Base-by-base conservation (phyloP, 805 yeast genomes). In the Kurtzmaniella fragi region DNA sequence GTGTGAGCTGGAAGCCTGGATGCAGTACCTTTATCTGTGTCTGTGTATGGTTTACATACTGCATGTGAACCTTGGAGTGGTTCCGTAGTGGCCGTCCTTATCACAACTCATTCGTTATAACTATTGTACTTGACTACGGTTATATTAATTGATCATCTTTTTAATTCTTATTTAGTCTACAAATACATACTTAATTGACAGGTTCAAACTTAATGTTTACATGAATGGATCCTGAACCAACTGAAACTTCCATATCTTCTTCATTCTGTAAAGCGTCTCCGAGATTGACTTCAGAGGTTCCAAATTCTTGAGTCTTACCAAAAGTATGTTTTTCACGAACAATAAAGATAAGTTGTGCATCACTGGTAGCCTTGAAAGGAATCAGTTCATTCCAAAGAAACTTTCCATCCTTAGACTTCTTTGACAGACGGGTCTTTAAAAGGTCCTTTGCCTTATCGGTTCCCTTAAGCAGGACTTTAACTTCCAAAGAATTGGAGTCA, bases 291-390 rank as follows among this genome's bases (percentile, higher is more conserved):
- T 75, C 67, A 7, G 78, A 79, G 34, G 69, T 69, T 10, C 84
- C 95, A 31, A 88, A 40, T 41, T 77, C 84, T 20, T 67, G 64
- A 48, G 77, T 82, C 53, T 82, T 80, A 29, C 95, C 89, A 49
- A 90, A 73, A 2, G 78, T 73, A 56, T 85, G 93, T 52, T 77
- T 84, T 27, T 80, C 78, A 31, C 77, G 68, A 20, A 86, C 76
- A 31, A 71, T 69, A 52, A 91, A 76, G 2, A 77, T 64, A 31
- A 90, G 52, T 39, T 67, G 71, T 3, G 82, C 80, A 9, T 75
- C 82, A 4, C 80, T 61, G 4, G 82, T 68, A 4, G 91, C 81
- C 52, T 75, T 79, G 66, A 90, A 84, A 4, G 80, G 70, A 43
- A 74, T 67, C 15, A 79, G 67, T 53, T 87, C 96, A 42, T 78